Evolutionary conservation across 257 asterid species (phyloP).

Genomic region (Coffea eugenioides): DNA sequence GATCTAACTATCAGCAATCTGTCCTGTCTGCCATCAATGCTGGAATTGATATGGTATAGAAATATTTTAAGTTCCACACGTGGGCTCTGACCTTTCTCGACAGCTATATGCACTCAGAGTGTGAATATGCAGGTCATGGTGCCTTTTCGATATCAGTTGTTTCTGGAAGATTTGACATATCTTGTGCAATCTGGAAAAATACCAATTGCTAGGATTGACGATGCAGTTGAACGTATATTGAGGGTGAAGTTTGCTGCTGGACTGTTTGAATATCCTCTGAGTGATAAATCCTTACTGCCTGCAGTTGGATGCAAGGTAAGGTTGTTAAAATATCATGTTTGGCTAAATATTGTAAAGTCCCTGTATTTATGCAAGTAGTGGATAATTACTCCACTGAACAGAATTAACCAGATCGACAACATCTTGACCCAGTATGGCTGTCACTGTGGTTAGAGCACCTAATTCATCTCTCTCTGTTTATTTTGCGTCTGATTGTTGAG

Average conservation of each 20-base stretch:
- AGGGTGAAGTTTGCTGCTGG: slow-evolving; percentile 89
- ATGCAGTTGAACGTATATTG: slow-evolving; percentile 89
- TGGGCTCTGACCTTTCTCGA: slow-evolving; percentile 6
- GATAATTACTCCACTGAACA: background rate
- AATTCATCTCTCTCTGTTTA: background rate
- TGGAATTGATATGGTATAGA: slow-evolving; percentile 73
- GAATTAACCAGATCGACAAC: background rate
- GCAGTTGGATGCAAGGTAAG: slow-evolving; percentile 69
- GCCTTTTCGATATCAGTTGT: slow-evolving; percentile 81
- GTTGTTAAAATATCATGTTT: slow-evolving; percentile 5
- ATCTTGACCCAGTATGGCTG: background rate
- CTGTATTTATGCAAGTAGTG: background rate
- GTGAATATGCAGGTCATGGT: slow-evolving; percentile 75
- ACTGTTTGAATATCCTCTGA: slow-evolving; percentile 70
- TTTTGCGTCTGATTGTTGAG: background rate
- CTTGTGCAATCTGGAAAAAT: slow-evolving; percentile 84
- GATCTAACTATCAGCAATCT: slow-evolving; percentile 38
- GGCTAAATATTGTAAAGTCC: background rate
- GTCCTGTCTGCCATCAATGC: slow-evolving; percentile 33
- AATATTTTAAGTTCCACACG: background rate
- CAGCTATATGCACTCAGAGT: background rate
- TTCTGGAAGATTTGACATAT: slow-evolving; percentile 65
- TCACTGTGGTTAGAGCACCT: background rate
- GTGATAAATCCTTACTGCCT: slow-evolving; percentile 72
- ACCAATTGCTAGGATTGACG: slow-evolving; percentile 76